phyloP scores from a whole-genome alignment of 768 basidiomycete genomes.

The Pisolithus albus region DNA sequence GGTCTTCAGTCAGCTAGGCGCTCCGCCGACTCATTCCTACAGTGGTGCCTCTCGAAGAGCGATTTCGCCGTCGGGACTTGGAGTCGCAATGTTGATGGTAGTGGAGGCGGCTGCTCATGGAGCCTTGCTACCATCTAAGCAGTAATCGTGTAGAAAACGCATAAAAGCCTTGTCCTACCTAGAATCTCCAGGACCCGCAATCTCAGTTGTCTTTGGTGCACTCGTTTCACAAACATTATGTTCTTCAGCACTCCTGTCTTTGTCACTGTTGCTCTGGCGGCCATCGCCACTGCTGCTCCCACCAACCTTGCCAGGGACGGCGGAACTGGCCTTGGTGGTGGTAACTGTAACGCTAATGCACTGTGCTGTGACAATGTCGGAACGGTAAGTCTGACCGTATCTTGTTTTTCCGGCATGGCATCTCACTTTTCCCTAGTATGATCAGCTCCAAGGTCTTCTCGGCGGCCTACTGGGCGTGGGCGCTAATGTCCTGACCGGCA shows the following conservation, averaged over 20 bases:
- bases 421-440: background rate
- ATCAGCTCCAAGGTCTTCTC: background rate
- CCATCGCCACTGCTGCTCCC: slow-evolving; percentile 8
- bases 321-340: background rate
- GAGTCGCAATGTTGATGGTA: too few species aligned
- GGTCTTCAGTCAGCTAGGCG: too few species aligned
- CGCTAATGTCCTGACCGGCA: background rate
- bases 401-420: background rate
- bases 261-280: slow-evolving; percentile 11
- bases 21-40: too few species aligned
- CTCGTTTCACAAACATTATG: slow-evolving; percentile 2
- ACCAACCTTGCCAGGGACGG: background rate
- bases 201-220: background rate
- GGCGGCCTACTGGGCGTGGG: background rate
- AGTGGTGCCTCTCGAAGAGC: too few species aligned
- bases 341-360: slow-evolving; percentile 4
- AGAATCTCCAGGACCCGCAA: background rate
- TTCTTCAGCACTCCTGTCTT: slow-evolving; percentile 9
- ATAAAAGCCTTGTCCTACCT: background rate
- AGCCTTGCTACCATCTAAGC: too few species aligned
- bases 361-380: slow-evolving; percentile 12
- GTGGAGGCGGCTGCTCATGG: too few species aligned
- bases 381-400: background rate
- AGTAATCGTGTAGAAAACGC: background rate
- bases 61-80: too few species aligned